A percentile compares a stretch with the other conserved stretches of the same genome.
Conservation (phyloP, 768 basidiomycete species). For the Krasilnikovozyma curviuscula region DNA sequence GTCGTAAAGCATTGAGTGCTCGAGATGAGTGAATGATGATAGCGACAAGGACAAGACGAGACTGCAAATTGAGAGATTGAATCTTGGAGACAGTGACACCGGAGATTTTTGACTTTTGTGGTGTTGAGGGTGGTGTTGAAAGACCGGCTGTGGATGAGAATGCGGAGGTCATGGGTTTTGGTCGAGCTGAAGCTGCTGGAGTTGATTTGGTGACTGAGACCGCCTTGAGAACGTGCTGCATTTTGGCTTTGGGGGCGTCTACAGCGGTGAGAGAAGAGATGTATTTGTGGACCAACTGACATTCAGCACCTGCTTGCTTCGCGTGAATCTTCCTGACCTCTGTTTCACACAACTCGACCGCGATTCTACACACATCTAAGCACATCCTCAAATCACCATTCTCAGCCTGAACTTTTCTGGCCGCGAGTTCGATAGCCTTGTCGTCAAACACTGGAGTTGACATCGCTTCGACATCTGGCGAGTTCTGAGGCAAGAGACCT, state of each 20-base stretch:
- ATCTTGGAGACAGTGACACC: conserved; percentile 18
- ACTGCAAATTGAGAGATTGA: conserved; percentile 24
- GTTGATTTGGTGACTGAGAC: conserved; percentile 22
- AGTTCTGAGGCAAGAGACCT: conserved; percentile 3
- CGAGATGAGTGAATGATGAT: conserved; percentile 18
- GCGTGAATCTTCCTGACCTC: conserved; percentile 21
- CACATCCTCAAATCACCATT: conserved; percentile 27
- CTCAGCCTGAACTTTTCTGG: conserved; percentile 25
- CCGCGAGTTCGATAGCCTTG: conserved; percentile 25
- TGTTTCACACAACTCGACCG: conserved; percentile 22
- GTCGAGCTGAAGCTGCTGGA: conserved; percentile 20
- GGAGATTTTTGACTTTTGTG: not conserved
- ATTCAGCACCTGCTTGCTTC: conserved; percentile 9
- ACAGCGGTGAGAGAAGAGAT: not conserved
- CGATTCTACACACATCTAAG: conserved; percentile 21
- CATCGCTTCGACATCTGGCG: not conserved
- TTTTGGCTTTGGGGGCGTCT: conserved; percentile 2
- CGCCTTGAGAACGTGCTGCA: conserved; percentile 25
- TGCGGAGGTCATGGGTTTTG: conserved; percentile 1
- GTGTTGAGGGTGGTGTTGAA: not conserved
- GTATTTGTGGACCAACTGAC: not conserved
- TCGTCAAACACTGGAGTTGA: conserved; percentile 20
- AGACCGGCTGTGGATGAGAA: conserved; percentile 6
- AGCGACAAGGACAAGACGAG: conserved; percentile 25
- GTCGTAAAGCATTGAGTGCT: conserved; percentile 17